Conservation (phyloP, 805 yeast species). For the Candida silvicultrix region DNA sequence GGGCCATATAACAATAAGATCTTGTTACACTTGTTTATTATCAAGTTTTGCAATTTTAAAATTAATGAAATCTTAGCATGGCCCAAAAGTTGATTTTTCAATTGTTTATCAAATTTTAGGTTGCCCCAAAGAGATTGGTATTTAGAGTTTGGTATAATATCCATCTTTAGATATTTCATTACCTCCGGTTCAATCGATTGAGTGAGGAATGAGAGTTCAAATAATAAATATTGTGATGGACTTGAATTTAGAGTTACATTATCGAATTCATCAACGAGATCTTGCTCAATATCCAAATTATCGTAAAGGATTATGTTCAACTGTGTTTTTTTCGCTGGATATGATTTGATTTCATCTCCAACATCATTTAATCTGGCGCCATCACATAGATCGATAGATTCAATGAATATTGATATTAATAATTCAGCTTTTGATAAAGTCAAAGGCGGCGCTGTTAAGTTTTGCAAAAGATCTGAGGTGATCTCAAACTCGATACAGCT, state of each 20-base stretch:
- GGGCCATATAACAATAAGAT: constrained; percentile 33
- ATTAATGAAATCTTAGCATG: constrained; percentile 27
- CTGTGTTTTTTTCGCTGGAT: neutral
- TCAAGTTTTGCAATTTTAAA: constrained; percentile 1
- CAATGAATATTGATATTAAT: neutral
- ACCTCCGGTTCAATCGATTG: constrained; percentile 14
- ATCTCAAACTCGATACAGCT: neutral
- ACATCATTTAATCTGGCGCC: neutral
- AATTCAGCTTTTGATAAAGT: neutral
- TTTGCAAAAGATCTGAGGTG: neutral
- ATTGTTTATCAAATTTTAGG: constrained; percentile 23
- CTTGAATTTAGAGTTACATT: constrained; percentile 22
- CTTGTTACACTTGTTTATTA: constrained; percentile 9
- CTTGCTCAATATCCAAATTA: neutral
- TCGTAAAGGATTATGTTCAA: neutral
- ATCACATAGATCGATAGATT: neutral
- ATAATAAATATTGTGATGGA: neutral
- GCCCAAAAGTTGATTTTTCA: constrained; percentile 26
- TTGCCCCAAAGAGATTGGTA: constrained; percentile 31
- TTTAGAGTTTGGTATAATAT: constrained; percentile 23
- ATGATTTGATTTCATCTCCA: neutral
- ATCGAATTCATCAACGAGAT: constrained; percentile 21
- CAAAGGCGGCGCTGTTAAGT: neutral
- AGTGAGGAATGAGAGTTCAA: constrained; percentile 8
- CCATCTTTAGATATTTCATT: constrained; percentile 4